Evolutionary conservation across 2,329 filamentous ascomycete genomes (phyloP), one percentile per base, ranked within the genome.

Genomic region (Cordyceps javanica): DNA sequence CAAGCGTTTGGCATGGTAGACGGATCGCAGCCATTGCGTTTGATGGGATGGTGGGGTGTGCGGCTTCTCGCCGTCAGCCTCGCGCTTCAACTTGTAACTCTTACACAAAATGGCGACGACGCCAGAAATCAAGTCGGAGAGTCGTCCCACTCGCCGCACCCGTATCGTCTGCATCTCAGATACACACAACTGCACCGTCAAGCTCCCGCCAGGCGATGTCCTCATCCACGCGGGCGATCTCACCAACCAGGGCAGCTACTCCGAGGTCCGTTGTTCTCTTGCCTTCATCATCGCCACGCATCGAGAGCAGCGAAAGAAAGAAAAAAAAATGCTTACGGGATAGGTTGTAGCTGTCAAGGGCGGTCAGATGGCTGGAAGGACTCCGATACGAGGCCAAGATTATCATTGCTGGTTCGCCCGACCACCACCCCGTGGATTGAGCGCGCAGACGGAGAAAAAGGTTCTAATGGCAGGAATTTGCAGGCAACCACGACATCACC

Each of bases 161-260:
- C 81, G 88, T 60, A 80, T 91, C 58, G 86, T 91, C 54, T 90
- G 87, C 72, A 79, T 91, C 57, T 89, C 88, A 4, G 89, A 92
- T 71, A 91, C 88, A 2, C 88, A 91, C 70, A 89, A 89, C 67
- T 78, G 75, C 62, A 77, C 77, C 2, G 76, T 82, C 63, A 86
- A 82, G 64, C 77, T 91, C 1, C 88, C 89, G 0, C 78, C 78
- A 23, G 89, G 88, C 41, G 87, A 92, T 67, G 82, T 92, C 9
- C 76, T 92, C 34, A 85, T 91, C 51, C 88, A 91, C 66, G 88
- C 88, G 1, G 88, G 89, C 7, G 89, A 92, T 67, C 70, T 92
- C 62, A 90, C 88, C 3, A 91, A 90, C 67, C 83, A 88, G 66
- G 89, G 89, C 16, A 86, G 75, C 62, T 75, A 75, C 62, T 74